These are phyloP conservation scores for Ploettnerulaceae sp. DNA, from an alignment of 2,329 filamentous ascomycete genomes.

Conservation along the genomic window DNA sequence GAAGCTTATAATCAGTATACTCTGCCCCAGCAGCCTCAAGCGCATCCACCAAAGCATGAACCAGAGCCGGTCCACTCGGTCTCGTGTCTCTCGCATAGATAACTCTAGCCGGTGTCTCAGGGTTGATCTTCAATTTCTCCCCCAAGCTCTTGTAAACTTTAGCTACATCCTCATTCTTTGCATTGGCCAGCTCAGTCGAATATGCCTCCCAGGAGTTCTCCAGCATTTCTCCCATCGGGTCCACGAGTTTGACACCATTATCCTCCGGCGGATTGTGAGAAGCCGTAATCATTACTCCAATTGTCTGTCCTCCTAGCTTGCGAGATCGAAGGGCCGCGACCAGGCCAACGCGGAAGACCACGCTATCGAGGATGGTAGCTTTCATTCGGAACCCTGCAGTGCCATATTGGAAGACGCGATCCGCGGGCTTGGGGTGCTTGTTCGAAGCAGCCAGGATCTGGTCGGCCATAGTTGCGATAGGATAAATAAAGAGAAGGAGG, in stretches of 20 bases:
- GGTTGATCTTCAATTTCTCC: conserved; percentile 69
- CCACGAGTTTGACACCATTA: conserved; percentile 93
- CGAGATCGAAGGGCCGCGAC: conserved; percentile 84
- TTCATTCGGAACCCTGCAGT: conserved; percentile 66
- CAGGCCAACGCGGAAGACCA: conserved; percentile 88
- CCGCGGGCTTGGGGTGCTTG: conserved; percentile 54
- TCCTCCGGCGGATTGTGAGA: conserved; percentile 88
- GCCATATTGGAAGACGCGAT: conserved; percentile 58
- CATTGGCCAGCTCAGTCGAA: conserved; percentile 86
- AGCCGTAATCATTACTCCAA: conserved; percentile 94
- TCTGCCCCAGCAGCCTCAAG: conserved; percentile 71
- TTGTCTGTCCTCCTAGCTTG: conserved; percentile 83
- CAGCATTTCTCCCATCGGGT: conserved; percentile 97
- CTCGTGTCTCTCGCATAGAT: conserved; percentile 91
- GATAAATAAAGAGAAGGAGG: not conserved
- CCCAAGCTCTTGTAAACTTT: conserved; percentile 73
- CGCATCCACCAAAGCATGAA: conserved; percentile 72
- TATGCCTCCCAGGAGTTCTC: conserved; percentile 92
- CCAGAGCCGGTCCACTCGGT: conserved; percentile 81
- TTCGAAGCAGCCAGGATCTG: conserved; percentile 56
- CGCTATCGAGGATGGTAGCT: conserved; percentile 78
- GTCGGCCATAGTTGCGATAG: conserved; percentile 43
- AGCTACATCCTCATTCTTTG: conserved; percentile 68
- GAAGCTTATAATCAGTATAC: conserved; percentile 78
- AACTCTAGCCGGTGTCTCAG: conserved; percentile 67